Evolutionary conservation across 768 basidiomycete species (phyloP).

Genomic region (Russula vinacea): DNA sequence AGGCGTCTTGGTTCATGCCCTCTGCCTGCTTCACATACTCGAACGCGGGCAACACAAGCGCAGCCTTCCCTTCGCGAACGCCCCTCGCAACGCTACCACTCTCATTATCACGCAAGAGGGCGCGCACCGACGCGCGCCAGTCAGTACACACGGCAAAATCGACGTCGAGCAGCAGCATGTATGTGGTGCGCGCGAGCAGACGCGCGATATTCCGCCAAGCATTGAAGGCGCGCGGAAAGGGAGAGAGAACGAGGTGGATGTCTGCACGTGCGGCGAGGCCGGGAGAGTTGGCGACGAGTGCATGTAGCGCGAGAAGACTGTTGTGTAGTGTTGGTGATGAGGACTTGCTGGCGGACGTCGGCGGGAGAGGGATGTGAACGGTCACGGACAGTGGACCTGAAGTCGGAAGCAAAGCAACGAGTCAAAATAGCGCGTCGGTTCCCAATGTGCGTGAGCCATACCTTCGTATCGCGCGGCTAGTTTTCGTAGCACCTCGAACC

Average conservation of each 20-base stretch:
- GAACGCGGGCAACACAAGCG: conserved; percentile 82
- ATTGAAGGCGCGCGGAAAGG: conserved; percentile 62
- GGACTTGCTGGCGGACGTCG: conserved; percentile 39
- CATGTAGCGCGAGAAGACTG: conserved; percentile 60
- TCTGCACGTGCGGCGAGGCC: conserved; percentile 70
- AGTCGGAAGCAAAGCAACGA: neutral
- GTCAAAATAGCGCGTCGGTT: neutral
- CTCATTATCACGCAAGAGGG: conserved; percentile 17
- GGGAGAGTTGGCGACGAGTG: conserved; percentile 62
- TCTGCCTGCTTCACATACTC: conserved; percentile 68
- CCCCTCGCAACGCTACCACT: conserved; percentile 38
- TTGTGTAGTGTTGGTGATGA: conserved; percentile 35
- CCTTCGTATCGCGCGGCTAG: conserved; percentile 79
- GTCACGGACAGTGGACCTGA: conserved; percentile 83
- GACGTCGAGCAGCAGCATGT: conserved; percentile 88
- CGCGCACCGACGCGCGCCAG: conserved; percentile 57
- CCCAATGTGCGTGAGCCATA: conserved; percentile 34
- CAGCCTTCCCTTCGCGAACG: conserved; percentile 58
- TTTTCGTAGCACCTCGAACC: conserved; percentile 67
- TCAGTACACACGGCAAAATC: conserved; percentile 85
- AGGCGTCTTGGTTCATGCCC: conserved; percentile 53
- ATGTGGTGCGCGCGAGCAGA: conserved; percentile 77
- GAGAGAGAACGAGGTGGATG: conserved; percentile 81
- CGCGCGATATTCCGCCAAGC: conserved; percentile 87
- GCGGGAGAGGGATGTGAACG: conserved; percentile 63